These are phyloP conservation scores for Triticum urartu DNA, from an alignment of 176 grass and related monocot genomes.

Conservation along the genomic window DNA sequence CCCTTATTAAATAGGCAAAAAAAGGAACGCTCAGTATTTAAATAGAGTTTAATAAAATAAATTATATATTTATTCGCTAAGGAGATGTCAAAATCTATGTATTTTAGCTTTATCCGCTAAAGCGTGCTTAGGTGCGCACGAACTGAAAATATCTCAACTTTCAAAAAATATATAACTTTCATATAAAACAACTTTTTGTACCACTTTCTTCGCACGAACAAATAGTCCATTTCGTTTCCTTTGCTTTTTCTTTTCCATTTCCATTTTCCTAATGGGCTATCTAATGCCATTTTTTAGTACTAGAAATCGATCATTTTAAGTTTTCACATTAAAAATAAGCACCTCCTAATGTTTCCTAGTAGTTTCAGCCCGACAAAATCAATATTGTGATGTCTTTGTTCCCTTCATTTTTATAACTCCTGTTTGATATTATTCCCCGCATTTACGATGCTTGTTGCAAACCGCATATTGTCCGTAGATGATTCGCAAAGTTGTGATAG, in stretches of 20 bases:
- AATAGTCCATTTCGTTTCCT: not conserved
- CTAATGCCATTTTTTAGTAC: not conserved
- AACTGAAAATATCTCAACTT: not conserved
- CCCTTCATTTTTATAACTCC: not conserved
- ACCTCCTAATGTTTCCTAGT: not conserved
- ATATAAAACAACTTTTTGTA: not conserved
- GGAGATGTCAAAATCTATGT: not conserved
- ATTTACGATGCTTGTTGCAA: not conserved
- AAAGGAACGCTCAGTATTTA: not conserved
- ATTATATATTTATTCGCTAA: not conserved
- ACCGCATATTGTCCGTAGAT: not conserved
- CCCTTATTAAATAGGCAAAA: not conserved
- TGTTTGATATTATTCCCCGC: not conserved
- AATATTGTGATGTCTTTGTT: not conserved
- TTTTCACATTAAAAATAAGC: not conserved
- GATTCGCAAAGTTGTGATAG: not conserved
- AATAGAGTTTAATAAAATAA: not conserved
- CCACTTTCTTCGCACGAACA: not conserved
- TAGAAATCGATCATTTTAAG: not conserved
- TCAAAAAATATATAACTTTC: not conserved
- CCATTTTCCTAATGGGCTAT: not conserved
- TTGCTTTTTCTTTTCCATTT: not conserved
- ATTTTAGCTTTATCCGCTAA: not conserved
- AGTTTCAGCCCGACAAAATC: not conserved
- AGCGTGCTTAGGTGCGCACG: not conserved